Evolutionary conservation across 495 filamentous ascomycete genomes (phyloP).

Genomic region (Venustampulla echinocandica): DNA sequence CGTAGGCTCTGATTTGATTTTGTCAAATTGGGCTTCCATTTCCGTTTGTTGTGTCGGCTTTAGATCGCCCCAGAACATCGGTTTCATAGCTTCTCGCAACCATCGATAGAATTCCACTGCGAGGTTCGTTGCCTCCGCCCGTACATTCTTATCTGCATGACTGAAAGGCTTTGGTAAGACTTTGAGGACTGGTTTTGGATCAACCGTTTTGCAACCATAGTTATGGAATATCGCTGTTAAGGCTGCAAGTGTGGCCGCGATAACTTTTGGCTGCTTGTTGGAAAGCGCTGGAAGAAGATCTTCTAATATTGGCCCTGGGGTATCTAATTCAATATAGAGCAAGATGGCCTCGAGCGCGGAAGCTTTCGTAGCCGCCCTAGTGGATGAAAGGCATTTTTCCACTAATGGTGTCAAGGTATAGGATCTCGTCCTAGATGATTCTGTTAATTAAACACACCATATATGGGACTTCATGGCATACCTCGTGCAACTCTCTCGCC

Average conservation of each 20-base stretch:
- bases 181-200: conserved; percentile 94
- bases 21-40: conserved; percentile 88
- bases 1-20: conserved; percentile 74
- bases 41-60: conserved; percentile 95
- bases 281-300: conserved; percentile 78
- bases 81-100: conserved; percentile 96
- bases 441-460: conserved; percentile 10
- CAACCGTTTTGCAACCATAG: conserved; percentile 91
- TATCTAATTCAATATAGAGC: conserved; percentile 84
- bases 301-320: conserved; percentile 77
- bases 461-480: conserved; percentile 15
- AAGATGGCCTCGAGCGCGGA: conserved; percentile 80
- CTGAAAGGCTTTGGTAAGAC: conserved; percentile 82
- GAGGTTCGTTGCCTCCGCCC: conserved; percentile 85
- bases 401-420: conserved; percentile 67
- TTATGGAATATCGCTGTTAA: conserved; percentile 80
- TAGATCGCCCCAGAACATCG: conserved; percentile 90
- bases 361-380: conserved; percentile 78
- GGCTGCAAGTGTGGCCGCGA: conserved; percentile 73
- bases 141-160: conserved; percentile 97
- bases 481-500: conserved; percentile 66
- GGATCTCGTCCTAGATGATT: conserved; percentile 53
- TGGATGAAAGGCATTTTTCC: conserved; percentile 86
- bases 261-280: conserved; percentile 90
- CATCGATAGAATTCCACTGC: conserved; percentile 94